Evolutionary conservation across 2,329 filamentous ascomycete species (phyloP).

Genomic region (Simplicillium sp.): DNA sequence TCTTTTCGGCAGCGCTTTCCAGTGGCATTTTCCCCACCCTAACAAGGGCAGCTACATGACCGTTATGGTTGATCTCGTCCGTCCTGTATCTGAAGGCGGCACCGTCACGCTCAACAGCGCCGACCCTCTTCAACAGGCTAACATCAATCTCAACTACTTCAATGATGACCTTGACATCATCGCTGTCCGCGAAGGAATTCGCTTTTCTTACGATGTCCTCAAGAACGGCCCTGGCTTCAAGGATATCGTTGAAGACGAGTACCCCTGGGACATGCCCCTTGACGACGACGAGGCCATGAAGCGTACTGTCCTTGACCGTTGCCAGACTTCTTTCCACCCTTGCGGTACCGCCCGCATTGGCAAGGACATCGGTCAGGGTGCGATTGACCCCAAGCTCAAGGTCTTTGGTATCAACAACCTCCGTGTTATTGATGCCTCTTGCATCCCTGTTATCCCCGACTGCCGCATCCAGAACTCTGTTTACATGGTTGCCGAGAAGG

Average conservation of each 20-base stretch:
- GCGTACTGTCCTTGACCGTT: conserved; percentile 44
- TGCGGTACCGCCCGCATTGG: conserved; percentile 45
- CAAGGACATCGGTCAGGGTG: conserved; percentile 39
- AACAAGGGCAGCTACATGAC: conserved; percentile 40
- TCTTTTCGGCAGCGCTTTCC: conserved; percentile 42
- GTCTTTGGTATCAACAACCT: conserved; percentile 45
- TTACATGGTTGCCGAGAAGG: conserved; percentile 48
- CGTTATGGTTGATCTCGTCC: conserved; percentile 40
- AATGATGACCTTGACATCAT: conserved; percentile 45
- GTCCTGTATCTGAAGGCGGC: conserved; percentile 24
- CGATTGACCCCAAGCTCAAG: conserved; percentile 38
- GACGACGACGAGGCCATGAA: conserved; percentile 47
- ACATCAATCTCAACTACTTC: conserved; percentile 54
- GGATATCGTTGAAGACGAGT: conserved; percentile 41
- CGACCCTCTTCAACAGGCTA: conserved; percentile 46
- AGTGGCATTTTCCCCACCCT: conserved; percentile 34
- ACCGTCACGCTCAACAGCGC: conserved; percentile 45
- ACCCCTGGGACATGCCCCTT: conserved; percentile 52
- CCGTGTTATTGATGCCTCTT: conserved; percentile 44
- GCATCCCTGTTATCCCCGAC: conserved; percentile 46
- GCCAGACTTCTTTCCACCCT: conserved; percentile 49
- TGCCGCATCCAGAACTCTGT: conserved; percentile 52
- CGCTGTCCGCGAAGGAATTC: conserved; percentile 47
- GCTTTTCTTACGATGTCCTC: conserved; percentile 47
- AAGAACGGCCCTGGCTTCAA: conserved; percentile 46